Evolutionary conservation across 2,329 filamentous ascomycete species (phyloP).

Genomic region (Ophidiomyces ophidiicola): DNA sequence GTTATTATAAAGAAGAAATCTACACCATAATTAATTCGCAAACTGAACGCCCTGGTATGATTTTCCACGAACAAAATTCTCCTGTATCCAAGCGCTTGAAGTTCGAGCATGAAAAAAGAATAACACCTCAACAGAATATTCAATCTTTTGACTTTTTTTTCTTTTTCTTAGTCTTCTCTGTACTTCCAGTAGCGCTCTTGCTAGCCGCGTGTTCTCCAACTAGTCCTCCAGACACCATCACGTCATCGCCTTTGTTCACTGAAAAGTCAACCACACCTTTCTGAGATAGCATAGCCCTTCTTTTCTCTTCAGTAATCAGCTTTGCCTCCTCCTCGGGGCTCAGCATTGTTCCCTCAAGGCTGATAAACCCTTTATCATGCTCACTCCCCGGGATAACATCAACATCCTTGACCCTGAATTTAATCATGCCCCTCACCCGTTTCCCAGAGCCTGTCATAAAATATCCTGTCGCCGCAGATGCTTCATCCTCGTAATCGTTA

Average conservation of each 20-base stretch:
- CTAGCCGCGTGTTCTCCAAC: background rate
- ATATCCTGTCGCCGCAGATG: constrained; percentile 50
- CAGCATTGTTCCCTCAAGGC: constrained; percentile 79
- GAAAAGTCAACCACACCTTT: constrained; percentile 18
- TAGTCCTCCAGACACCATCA: constrained; percentile 1
- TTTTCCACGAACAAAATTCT: too few relatives aligned
- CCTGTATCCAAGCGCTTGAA: too few relatives aligned
- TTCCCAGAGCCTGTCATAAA: constrained; percentile 63
- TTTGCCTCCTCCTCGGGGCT: constrained; percentile 52
- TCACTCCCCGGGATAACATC: constrained; percentile 59
- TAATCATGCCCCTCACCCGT: constrained; percentile 56
- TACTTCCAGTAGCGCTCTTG: constrained; percentile 4
- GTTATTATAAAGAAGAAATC: background rate
- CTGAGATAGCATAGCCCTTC: constrained; percentile 20
- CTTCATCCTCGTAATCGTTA: constrained; percentile 36
- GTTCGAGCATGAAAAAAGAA: too few relatives aligned
- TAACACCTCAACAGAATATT: background rate
- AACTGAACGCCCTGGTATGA: too few relatives aligned
- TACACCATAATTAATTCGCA: too few relatives aligned
- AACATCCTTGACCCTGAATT: constrained; percentile 72
- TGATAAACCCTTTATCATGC: constrained; percentile 62
- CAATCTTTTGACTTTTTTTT: constrained; percentile 12
- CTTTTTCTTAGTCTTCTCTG: constrained; percentile 13
- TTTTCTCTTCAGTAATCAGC: constrained; percentile 44
- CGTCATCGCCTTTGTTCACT: constrained; percentile 1